Evolutionary conservation across 2,329 filamentous ascomycete genomes (phyloP), one percentile per base, ranked within the genome.

Genomic region (Cercospora zeina): DNA sequence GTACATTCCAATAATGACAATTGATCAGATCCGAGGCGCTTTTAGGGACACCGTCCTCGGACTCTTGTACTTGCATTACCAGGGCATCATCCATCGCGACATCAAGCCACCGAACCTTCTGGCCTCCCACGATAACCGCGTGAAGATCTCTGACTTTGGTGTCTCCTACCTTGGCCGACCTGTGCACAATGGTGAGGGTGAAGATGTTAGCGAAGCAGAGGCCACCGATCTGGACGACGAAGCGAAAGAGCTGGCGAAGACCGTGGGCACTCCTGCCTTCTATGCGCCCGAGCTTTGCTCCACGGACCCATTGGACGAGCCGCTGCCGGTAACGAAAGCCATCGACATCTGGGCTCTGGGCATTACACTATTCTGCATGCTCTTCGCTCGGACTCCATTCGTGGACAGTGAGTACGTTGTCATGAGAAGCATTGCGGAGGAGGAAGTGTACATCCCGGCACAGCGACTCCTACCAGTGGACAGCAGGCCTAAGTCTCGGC

Each of bases 111-210:
- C 93, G 37, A 97, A 97, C 74, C 82, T 99, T 6, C 82, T 99
- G 6, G 92, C 93, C 80, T 96, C 91, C 55, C 87, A 81, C 69
- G 89, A 92, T 66, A 87, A 93, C 69, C 87, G 89, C 13, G 91
- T 97, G 72, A 99, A 99, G 81, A 99, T 99, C 64, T 97, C 95
- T 4, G 95, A 99, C 73, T 99, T 99, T 79, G 95, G 95, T 33
- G 95, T 99, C 1, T 99, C 95, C 1, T 99, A 97, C 76, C 91
- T 99, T 65, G 95, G 95, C 30, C 87, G 91, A 55, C 91, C 91
- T 1, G 89, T 93, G 62, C 85, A 90, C 39, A 91, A 96, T 51
- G 71, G 67, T 39, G 73, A 75, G 33, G 45, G 62, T 11, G 91
- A 96, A 70, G 84, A 87, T 37, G 88, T 74, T 55, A 72, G 91